phyloP scores from a whole-genome alignment of 768 basidiomycete species.

The Myochromella boudieri region DNA sequence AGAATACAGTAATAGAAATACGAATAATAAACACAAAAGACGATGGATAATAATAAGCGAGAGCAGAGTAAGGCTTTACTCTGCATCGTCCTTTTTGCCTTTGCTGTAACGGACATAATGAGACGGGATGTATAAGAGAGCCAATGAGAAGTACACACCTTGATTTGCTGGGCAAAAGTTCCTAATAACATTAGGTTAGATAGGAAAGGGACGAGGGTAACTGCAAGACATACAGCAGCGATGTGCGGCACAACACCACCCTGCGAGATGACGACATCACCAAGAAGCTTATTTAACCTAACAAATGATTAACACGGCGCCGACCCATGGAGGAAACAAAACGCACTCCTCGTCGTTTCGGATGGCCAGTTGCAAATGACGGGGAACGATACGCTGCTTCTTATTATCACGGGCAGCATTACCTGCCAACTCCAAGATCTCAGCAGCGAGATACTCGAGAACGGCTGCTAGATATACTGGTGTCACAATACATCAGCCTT shows the following conservation, averaged over 20 bases:
- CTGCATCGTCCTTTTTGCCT: slow-evolving; percentile 41
- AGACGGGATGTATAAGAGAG: slow-evolving; percentile 1
- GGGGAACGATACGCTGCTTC: slow-evolving; percentile 94
- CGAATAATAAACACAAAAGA: slow-evolving; percentile 17
- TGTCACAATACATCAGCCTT: neutral
- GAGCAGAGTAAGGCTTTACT: slow-evolving; percentile 22
- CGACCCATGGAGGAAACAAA: neutral
- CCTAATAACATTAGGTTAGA: slow-evolving; percentile 22
- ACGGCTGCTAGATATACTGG: slow-evolving; percentile 90
- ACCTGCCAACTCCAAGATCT: slow-evolving; percentile 92
- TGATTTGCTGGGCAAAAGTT: slow-evolving; percentile 43
- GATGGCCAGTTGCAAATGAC: slow-evolving; percentile 93
- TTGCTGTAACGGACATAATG: slow-evolving; percentile 25
- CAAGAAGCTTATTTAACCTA: slow-evolving; percentile 70
- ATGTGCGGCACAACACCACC: slow-evolving; percentile 93
- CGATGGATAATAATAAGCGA: slow-evolving; percentile 14
- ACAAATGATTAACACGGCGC: slow-evolving; percentile 1
- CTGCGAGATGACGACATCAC: slow-evolving; percentile 89
- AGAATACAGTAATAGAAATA: slow-evolving; percentile 19
- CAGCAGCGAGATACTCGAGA: slow-evolving; percentile 89
- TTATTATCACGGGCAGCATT: slow-evolving; percentile 90
- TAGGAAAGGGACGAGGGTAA: neutral
- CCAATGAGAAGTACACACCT: slow-evolving; percentile 20
- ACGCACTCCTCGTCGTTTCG: slow-evolving; percentile 89
- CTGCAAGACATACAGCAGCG: slow-evolving; percentile 34